Evolutionary conservation across 192 early-diverging fungal genomes (phyloP), one percentile per base, ranked within the genome.

Genomic region (Helicostylum pulchrum): DNA sequence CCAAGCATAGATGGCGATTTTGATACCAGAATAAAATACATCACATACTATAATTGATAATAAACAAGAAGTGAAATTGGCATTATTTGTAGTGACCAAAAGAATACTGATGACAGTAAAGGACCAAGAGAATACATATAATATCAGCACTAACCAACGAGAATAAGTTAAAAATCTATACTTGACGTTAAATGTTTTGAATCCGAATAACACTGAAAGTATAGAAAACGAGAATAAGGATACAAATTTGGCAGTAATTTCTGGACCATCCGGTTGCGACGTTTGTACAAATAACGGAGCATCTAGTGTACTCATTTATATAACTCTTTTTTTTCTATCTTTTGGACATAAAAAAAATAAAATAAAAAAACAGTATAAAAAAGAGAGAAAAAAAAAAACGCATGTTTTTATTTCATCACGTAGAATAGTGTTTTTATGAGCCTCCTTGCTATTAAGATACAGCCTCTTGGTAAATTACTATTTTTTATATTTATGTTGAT

Each of bases 71-170:
- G 67, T 46, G 34, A 67, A 64, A 34, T 73, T 73, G 12, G 49
- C 71, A 47, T 81, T 72, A 56, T 81, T 81, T 45, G 79, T 81
- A 23, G 74, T 66, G 10, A 74, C 71, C 1, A 81, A 55, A 46
- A 78, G 57, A 5, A 71, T 67, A 3, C 73, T 68, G 14, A 65
- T 60, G 36, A 72, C 3, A 4, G 76, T 74, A 36, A 81, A 81
- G 15, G 77, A 68, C 79, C 79, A 81, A 11, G 79, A 81, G 50
- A 65, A 51, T 12, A 81, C 15, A 51, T 78, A 78, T 8, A 81
- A 71, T 15, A 17, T n/a, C 43, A 76, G 47, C 10, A 81, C 74
- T 3, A 81, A 67, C 14, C 62, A 65, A 14, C 76, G 55, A 10
- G 74, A 65, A 23, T 76, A 76, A 48, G 61, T 53, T 17, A 73